Evolutionary conservation across 169 alveolate genomes (phyloP).

Genomic region (Plasmodium blacklocki): DNA sequence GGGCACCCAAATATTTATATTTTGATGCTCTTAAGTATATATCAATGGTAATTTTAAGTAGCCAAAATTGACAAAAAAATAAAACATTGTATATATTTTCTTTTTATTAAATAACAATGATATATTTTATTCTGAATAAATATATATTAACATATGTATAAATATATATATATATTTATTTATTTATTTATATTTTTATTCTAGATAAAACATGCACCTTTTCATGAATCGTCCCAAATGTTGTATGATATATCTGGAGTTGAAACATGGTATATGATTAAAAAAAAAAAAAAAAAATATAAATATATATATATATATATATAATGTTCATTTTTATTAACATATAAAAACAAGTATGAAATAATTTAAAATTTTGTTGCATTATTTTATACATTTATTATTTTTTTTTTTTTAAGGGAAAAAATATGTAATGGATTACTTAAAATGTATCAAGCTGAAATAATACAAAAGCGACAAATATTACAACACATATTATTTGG

Average conservation of each 20-base stretch:
- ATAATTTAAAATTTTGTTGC: not conserved
- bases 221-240: conserved; percentile 94
- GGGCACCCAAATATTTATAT: conserved; percentile 70
- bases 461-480: conserved; percentile 92
- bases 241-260: conserved; percentile 93
- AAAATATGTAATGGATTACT: conserved; percentile 90
- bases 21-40: conserved; percentile 60
- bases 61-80: too few species aligned
- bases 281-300: not conserved
- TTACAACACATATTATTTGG: conserved; percentile 94
- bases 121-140: not conserved
- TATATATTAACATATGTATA: not conserved
- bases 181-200: conserved; percentile 7
- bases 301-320: not conserved
- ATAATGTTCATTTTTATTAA: too few species aligned
- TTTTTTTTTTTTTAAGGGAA: conserved; percentile 78
- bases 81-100: too few species aligned
- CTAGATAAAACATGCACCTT: conserved; percentile 76
- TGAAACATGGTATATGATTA: conserved; percentile 77
- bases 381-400: conserved; percentile 80
- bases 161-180: not conserved
- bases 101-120: not conserved
- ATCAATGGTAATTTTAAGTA: conserved; percentile 26
- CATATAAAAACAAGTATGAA: not conserved
- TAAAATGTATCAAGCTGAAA: conserved; percentile 94